Base-by-base conservation (phyloP, 768 basidiomycete genomes). In the Infundibulicybe gibba region DNA sequence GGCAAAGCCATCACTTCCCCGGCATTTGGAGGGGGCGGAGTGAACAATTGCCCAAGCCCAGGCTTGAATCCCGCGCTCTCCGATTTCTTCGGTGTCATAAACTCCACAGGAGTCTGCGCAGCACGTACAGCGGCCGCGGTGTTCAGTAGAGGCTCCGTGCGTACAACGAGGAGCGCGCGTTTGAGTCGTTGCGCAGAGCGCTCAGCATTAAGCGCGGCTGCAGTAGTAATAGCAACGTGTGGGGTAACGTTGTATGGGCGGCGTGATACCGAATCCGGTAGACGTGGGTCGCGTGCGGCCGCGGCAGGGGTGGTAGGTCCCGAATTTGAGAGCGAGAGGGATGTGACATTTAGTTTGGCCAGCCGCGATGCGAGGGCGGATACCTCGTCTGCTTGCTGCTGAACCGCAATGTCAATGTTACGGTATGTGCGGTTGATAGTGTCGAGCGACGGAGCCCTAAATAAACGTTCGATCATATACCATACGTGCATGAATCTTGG, bases 181-280 rank as follows among this genome's bases (percentile, higher is more conserved):
- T 91, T 92, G 46, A 93, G 71, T 49, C 71, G 76, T 42, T 79
- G 76, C 1, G 85, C 85, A 5, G 85, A 79, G 25, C 86, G 74
- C 63, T 93, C 91, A 0, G 88, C 84, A 49, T 89, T 87, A 40
- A 94, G 69, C 17, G 91, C 89, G 2, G 87, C 87, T 0, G 89
- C 87, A 0, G 90, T 89, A 4, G 82, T 83, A 6, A 75, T 71
- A 0, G 88, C 89, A 33, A 89, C 79, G 53, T 83, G 74, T 0
- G 84, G 82, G 1, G 80, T 83, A 2, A 83, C 67, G 34, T 65
- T 75, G 49, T 65, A 60, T 6, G 70, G 68, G 37, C 68, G 71
- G 25, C 59, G 58, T 25, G 64, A 50, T n/a, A 64, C 68, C 5
- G 64, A 63, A 41, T 72, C 65, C 0, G 66, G 69, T 9, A 77